Evolutionary conservation across 2,329 filamentous ascomycete genomes (phyloP).

Genomic region (Parastagonospora nodorum): DNA sequence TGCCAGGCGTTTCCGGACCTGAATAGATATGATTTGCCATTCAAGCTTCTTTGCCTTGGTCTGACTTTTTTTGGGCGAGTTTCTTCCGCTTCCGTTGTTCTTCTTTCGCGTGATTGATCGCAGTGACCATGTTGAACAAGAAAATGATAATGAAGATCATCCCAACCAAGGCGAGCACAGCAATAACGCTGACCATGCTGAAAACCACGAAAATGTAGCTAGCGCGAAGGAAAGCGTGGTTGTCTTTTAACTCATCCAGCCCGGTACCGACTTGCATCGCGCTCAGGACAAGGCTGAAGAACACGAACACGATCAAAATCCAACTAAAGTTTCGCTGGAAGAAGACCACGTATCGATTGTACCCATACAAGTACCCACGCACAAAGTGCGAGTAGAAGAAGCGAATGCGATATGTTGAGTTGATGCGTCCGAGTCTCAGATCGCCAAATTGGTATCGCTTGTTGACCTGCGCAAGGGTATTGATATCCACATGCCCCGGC

Average conservation of each 20-base stretch:
- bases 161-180: slow-evolving; percentile 30
- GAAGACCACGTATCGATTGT: slow-evolving; percentile 47
- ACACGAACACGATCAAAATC: slow-evolving; percentile 46
- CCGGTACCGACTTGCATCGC: slow-evolving; percentile 47
- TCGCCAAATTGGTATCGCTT: slow-evolving; percentile 45
- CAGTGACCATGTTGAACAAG: slow-evolving; percentile 43
- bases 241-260: slow-evolving; percentile 27
- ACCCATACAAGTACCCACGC: slow-evolving; percentile 46
- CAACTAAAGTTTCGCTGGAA: slow-evolving; percentile 47
- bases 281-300: slow-evolving; percentile 42
- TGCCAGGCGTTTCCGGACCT: neutral
- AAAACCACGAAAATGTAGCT: slow-evolving; percentile 44
- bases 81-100: slow-evolving; percentile 43
- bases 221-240: slow-evolving; percentile 28
- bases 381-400: slow-evolving; percentile 42
- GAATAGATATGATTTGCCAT: neutral
- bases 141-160: slow-evolving; percentile 40
- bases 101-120: slow-evolving; percentile 37
- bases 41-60: slow-evolving; percentile 6
- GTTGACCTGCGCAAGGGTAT: slow-evolving; percentile 43
- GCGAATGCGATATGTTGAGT: slow-evolving; percentile 41
- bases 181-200: slow-evolving; percentile 39
- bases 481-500: slow-evolving; percentile 30
- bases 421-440: slow-evolving; percentile 41
- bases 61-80: slow-evolving; percentile 8